These are phyloP conservation scores for Penicillium pulvis DNA, from an alignment of 495 filamentous ascomycete genomes.

Conservation along the genomic window DNA sequence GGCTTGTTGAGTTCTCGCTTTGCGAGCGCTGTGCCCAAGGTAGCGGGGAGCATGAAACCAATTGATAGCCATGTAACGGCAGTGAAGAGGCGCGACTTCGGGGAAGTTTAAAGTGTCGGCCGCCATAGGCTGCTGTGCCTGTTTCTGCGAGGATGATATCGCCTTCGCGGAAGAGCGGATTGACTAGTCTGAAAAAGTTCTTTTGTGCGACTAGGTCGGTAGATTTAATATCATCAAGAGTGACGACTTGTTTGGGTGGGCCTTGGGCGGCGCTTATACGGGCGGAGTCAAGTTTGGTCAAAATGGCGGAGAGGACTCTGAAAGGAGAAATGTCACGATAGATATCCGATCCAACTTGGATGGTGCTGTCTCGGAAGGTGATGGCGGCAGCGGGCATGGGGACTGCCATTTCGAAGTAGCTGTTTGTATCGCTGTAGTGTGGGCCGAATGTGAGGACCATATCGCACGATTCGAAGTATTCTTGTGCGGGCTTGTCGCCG, in stretches of 20 bases:
- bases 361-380: slow-evolving; percentile 27
- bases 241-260: slow-evolving; percentile 17
- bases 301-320: slow-evolving; percentile 22
- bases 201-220: slow-evolving; percentile 30
- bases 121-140: slow-evolving; percentile 40
- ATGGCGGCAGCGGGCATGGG: slow-evolving; percentile 31
- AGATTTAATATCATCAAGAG: slow-evolving; percentile 15
- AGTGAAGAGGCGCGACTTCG: slow-evolving; percentile 33
- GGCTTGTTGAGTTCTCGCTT: slow-evolving; percentile 34
- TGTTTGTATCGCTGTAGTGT: slow-evolving; percentile 43
- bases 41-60: slow-evolving; percentile 51
- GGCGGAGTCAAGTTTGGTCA: slow-evolving; percentile 23
- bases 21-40: slow-evolving; percentile 52
- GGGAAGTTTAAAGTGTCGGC: slow-evolving; percentile 34
- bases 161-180: slow-evolving; percentile 32
- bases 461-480: slow-evolving; percentile 36
- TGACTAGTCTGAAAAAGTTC: slow-evolving; percentile 35
- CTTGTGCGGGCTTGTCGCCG: slow-evolving; percentile 23
- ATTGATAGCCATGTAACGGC: slow-evolving; percentile 47
- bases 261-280: slow-evolving; percentile 17
- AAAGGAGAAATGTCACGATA: slow-evolving; percentile 27
- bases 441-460: slow-evolving; percentile 38
- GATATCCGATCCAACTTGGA: slow-evolving; percentile 32
- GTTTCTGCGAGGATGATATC: slow-evolving; percentile 47
- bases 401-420: slow-evolving; percentile 30